These are phyloP conservation scores for Nitzschia sp. DNA, from an alignment of 108 stramenopile genomes.

Conservation along the genomic window DNA sequence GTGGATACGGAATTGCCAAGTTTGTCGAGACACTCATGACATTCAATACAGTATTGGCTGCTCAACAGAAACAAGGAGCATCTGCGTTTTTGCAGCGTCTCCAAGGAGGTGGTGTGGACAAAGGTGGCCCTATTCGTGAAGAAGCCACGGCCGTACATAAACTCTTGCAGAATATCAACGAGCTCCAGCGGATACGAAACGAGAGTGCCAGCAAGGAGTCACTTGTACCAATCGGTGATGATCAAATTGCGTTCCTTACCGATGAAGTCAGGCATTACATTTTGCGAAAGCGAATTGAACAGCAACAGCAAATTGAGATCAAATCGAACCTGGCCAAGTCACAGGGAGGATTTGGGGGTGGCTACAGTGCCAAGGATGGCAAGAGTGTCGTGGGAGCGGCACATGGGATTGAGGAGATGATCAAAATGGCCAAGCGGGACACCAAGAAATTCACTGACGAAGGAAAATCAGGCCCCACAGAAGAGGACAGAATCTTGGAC, in stretches of 20 bases:
- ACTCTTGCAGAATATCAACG: slow-evolving; percentile 36
- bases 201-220: slow-evolving; percentile 53
- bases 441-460: slow-evolving; percentile 43
- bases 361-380: slow-evolving; percentile 46
- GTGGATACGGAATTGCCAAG: slow-evolving; percentile 33
- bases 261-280: slow-evolving; percentile 51
- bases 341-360: slow-evolving; percentile 61
- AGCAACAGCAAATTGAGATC: slow-evolving; percentile 38
- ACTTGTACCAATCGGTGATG: slow-evolving; percentile 55
- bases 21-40: slow-evolving; percentile 30
- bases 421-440: slow-evolving; percentile 42
- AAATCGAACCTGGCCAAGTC: slow-evolving; percentile 54
- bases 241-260: slow-evolving; percentile 48
- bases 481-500: slow-evolving; percentile 28
- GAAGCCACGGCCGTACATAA: slow-evolving; percentile 34
- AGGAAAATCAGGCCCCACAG: not conserved
- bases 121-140: slow-evolving; percentile 56
- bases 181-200: slow-evolving; percentile 42
- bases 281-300: slow-evolving; percentile 41
- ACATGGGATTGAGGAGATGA: slow-evolving; percentile 70
- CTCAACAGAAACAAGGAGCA: slow-evolving; percentile 40
- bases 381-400: slow-evolving; percentile 62
- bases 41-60: slow-evolving; percentile 59
- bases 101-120: slow-evolving; percentile 67
- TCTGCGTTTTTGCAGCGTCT: slow-evolving; percentile 33